Conservation (phyloP, 306 rosid genomes). For the Cucumis cinereus region DNA sequence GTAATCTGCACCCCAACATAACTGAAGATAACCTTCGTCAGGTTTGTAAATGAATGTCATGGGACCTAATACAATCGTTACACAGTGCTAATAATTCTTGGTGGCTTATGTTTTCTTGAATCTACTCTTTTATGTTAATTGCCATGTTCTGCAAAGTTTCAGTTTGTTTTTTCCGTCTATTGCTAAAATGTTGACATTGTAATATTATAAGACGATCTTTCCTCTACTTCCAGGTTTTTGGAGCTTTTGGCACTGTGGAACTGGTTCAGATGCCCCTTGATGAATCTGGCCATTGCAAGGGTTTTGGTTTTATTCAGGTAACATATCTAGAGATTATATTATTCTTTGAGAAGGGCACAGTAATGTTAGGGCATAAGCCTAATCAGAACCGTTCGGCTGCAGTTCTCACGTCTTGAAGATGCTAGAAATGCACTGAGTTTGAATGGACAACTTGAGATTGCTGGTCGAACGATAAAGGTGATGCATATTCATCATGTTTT, state of each 20-base stretch:
- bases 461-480: conserved; percentile 84
- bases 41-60: conserved; percentile 29
- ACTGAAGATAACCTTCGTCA: conserved; percentile 80
- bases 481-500: conserved; percentile 3
- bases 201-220: not conserved
- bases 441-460: conserved; percentile 88
- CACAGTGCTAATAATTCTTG: not conserved
- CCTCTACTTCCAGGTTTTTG: conserved; percentile 58
- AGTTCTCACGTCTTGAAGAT: conserved; percentile 91
- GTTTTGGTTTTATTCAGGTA: conserved; percentile 97
- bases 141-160: not conserved
- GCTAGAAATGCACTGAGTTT: conserved; percentile 80
- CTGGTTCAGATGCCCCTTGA: conserved; percentile 90
- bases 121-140: not conserved
- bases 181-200: not conserved
- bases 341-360: not conserved
- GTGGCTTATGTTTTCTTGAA: conserved; percentile 5
- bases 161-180: not conserved
- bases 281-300: conserved; percentile 82
- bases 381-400: conserved; percentile 22
- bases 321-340: not conserved
- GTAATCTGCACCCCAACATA: conserved; percentile 77
- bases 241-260: conserved; percentile 94
- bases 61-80: not conserved
- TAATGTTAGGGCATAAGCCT: conserved; percentile 3